Base-by-base conservation (phyloP, 2,329 filamentous ascomycete species). In the Fusarium sp. region DNA sequence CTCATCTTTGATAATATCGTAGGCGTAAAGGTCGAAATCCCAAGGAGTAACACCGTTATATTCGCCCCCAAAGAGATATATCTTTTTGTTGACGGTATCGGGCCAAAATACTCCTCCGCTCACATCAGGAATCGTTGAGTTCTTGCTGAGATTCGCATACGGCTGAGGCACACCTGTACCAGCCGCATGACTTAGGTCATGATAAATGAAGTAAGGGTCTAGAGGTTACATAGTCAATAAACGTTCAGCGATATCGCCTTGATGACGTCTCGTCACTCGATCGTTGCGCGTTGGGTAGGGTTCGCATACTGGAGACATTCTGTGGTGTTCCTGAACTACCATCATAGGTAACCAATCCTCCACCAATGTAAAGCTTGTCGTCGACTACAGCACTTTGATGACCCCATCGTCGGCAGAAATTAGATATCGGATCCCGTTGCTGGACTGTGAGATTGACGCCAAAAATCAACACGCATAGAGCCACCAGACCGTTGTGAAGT, bases 11-110 rank as follows among this genome's bases (percentile, higher is more conserved):
- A 88, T 70, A 7, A 84, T 79, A 67, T 90, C 88, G 76, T 88
- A 90, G 7, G 81, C 79, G 77, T 85, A 88, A 27, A 90, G 81
- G 22, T 77, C 77, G 54, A 85, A 84, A 1, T 81, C 73, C 37
- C 80, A 77, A 1, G 86, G 84, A 3, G 79, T 73, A 27, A 78
- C 73, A 59, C 75, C 75, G 68, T 83, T 86, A 67, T 84, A 88
- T 65, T 89, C 85, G 45, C 88, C 88, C 13, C 88, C 88, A 70
- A 85, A 90, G 3, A 88, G 79, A 72, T 88, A 90, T 49, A 91
- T 83, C 43, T 83, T 81, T 73, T 89, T 89, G 77, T 91, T 90
- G 39, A 87, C 80, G 25, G 83, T 79, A 73, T 90, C 88, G 9
- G 82, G 79, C 88, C 88, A 90, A 14, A 90, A 77, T 4, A 83